Evolutionary conservation across 768 basidiomycete genomes (phyloP).

Genomic region (Crepidotus variabilis): DNA sequence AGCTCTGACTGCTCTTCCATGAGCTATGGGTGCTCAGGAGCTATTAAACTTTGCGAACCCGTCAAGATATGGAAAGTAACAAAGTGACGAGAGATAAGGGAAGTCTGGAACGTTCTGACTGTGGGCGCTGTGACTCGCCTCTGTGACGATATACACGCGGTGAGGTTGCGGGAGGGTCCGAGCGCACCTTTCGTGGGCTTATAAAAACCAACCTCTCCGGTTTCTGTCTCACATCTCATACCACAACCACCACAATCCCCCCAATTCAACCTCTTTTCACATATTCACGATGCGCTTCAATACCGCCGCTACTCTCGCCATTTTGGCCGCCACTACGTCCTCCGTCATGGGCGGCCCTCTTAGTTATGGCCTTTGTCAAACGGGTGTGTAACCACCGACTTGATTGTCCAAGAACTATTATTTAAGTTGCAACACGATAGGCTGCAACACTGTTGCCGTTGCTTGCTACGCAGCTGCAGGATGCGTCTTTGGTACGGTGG

Average conservation of each 20-base stretch:
- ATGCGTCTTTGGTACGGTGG: conserved; percentile 33
- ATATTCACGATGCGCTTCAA: background rate
- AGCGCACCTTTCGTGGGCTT: no score
- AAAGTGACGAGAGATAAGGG: no score
- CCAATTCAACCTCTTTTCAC: background rate
- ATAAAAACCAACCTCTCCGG: background rate
- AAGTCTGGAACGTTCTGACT: no score
- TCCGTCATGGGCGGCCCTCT: conserved; percentile 25
- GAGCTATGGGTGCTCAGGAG: no score
- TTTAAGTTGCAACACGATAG: background rate
- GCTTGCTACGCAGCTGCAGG: conserved; percentile 41
- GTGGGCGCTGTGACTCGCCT: no score
- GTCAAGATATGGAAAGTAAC: no score
- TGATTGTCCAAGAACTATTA: background rate
- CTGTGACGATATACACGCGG: no score
- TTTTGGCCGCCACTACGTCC: background rate
- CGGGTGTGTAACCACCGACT: conserved; percentile 22
- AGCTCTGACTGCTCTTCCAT: no score
- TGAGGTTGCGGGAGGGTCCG: no score
- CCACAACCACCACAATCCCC: background rate
- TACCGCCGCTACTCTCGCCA: background rate
- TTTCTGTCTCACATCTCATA: background rate
- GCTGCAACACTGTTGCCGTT: conserved; percentile 31
- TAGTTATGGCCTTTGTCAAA: conserved; percentile 39
- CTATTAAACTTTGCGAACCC: no score